A percentile compares a stretch with the other conserved stretches of the same genome.
These are phyloP conservation scores for Coemansia sp. DNA, from an alignment of 192 early-diverging fungal species.

Conservation along the genomic window DNA sequence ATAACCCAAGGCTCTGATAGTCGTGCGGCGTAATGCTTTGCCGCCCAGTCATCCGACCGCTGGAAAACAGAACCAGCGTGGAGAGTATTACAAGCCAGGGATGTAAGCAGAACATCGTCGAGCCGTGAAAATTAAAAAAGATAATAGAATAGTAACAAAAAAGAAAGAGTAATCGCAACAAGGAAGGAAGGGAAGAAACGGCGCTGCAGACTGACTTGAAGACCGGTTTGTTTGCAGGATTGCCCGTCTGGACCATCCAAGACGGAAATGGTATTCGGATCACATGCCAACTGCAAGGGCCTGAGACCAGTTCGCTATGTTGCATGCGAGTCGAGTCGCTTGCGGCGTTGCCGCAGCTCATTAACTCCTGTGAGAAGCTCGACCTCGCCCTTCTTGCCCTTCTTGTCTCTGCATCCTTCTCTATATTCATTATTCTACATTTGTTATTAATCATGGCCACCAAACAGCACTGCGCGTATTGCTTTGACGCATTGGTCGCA, in stretches of 20 bases:
- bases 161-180: background rate
- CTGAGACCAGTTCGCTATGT: background rate
- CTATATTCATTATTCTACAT: background rate
- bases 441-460: conserved; percentile 18
- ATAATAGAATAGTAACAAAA: background rate
- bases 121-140: background rate
- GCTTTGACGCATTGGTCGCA: conserved; percentile 75
- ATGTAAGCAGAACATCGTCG: background rate
- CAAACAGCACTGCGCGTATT: conserved; percentile 74
- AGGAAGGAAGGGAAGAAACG: background rate
- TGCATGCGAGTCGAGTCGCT: background rate
- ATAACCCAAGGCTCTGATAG: conserved; percentile 49
- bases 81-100: background rate
- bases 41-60: conserved; percentile 37
- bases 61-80: background rate
- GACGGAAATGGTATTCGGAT: background rate
- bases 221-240: background rate
- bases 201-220: background rate
- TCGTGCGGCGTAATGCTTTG: conserved; percentile 55
- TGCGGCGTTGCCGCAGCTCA: background rate
- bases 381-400: background rate
- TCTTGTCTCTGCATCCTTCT: background rate
- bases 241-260: background rate
- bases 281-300: background rate
- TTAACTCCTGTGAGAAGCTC: background rate